phyloP scores from a whole-genome alignment of 257 asterid genomes.

The Leonotis leonurus region DNA sequence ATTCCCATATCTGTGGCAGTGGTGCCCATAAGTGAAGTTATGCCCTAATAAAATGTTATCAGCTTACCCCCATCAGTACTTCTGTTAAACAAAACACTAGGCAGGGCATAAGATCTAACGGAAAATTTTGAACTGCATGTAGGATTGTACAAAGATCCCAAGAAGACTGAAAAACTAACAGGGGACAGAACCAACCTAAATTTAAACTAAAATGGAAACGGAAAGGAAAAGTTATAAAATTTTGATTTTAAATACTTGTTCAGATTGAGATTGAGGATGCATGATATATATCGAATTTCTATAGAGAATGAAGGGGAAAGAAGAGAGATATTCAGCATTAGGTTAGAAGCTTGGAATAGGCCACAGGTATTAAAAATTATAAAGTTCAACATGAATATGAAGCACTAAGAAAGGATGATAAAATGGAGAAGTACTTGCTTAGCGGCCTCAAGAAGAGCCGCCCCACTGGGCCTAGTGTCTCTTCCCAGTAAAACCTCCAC shows the following conservation, averaged over 20 bases:
- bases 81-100: not conserved
- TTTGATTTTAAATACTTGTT: not conserved
- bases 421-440: conserved; percentile 44
- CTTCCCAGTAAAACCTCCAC: conserved; percentile 67
- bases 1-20: conserved; percentile 60
- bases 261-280: not conserved
- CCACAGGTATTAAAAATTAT: not conserved
- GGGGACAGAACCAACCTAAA: not conserved
- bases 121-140: not conserved
- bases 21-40: conserved; percentile 58
- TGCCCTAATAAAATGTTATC: conserved; percentile 41
- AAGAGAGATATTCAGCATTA: conserved; percentile 5
- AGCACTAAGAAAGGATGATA: not conserved
- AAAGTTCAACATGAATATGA: not conserved
- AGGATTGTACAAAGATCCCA: not conserved
- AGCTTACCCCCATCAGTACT: conserved; percentile 7
- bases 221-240: not conserved
- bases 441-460: conserved; percentile 65
- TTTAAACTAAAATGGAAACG: not conserved
- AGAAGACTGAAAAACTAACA: not conserved
- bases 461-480: conserved; percentile 95
- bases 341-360: not conserved
- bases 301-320: not conserved
- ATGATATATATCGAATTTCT: not conserved
- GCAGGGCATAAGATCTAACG: not conserved